Conservation (phyloP, 2,329 filamentous ascomycete genomes). For the Aspergillus sp. region DNA sequence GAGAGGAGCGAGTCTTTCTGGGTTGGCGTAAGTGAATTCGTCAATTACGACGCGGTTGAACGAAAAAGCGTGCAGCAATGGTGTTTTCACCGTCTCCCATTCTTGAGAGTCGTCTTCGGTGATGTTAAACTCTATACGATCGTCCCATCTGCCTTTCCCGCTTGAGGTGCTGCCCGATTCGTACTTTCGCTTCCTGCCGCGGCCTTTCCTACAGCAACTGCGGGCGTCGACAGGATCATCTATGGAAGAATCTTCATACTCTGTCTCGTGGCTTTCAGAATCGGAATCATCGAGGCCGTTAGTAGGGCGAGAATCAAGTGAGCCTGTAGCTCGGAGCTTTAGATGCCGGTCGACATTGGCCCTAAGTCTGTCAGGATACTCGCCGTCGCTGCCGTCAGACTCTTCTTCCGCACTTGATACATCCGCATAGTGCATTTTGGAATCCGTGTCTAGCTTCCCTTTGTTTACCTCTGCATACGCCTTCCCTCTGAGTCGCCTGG, state of each 20-base stretch:
- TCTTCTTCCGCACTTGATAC: slow-evolving; percentile 12
- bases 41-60: slow-evolving; percentile 58
- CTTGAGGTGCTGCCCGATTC: slow-evolving; percentile 8
- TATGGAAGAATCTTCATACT: slow-evolving; percentile 6
- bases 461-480: slow-evolving; percentile 16
- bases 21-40: slow-evolving; percentile 55
- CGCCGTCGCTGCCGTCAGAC: slow-evolving; percentile 7
- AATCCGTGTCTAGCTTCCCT: neutral
- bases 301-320: neutral
- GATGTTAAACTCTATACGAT: slow-evolving; percentile 20
- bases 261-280: slow-evolving; percentile 4
- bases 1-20: slow-evolving; percentile 38
- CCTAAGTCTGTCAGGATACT: slow-evolving; percentile 11
- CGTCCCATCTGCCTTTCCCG: slow-evolving; percentile 8
- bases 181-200: slow-evolving; percentile 5
- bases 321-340: slow-evolving; percentile 1
- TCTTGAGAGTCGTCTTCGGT: slow-evolving; percentile 4
- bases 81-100: slow-evolving; percentile 22
- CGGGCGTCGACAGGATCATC: neutral
- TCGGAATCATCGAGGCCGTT: neutral
- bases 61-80: slow-evolving; percentile 53
- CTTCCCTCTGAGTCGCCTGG: slow-evolving; percentile 25
- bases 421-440: slow-evolving; percentile 6
- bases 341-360: slow-evolving; percentile 8
- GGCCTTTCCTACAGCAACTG: neutral